phyloP scores from a whole-genome alignment of 306 rosid species.

The Alnus rubra region DNA sequence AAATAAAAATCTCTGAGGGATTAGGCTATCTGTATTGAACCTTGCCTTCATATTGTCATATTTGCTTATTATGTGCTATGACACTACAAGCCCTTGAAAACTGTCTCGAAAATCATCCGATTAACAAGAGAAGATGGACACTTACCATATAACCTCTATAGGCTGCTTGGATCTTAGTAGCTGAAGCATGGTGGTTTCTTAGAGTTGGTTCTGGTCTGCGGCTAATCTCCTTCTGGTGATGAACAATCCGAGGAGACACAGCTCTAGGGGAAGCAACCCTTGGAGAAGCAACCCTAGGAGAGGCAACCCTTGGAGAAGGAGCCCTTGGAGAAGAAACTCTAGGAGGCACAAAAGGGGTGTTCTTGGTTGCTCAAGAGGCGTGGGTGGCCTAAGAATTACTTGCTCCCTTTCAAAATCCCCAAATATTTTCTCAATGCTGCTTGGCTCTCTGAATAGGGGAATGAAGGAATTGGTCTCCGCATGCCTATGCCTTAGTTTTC shows the following conservation, averaged over 20 bases:
- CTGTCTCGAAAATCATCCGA: neutral
- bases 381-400: conserved; percentile 52
- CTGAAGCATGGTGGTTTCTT: conserved; percentile 77
- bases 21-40: conserved; percentile 6
- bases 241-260: conserved; percentile 49
- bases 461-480: conserved; percentile 86
- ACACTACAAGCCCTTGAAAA: conserved; percentile 6
- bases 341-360: conserved; percentile 67
- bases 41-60: neutral
- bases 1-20: neutral
- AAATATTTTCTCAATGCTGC: conserved; percentile 95
- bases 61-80: neutral
- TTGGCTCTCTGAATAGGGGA: conserved; percentile 90
- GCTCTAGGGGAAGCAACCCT: conserved; percentile 55
- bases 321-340: conserved; percentile 48
- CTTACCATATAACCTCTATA: conserved; percentile 89
- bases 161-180: conserved; percentile 83
- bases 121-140: conserved; percentile 17
- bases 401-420: conserved; percentile 96
- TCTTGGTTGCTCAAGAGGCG: conserved; percentile 67
- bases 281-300: conserved; percentile 40
- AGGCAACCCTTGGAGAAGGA: conserved; percentile 54
- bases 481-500: conserved; percentile 67
- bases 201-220: conserved; percentile 80
- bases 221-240: conserved; percentile 53